Base-by-base conservation (phyloP, 177 flowering plant genomes). In the Vitis hybrid region DNA sequence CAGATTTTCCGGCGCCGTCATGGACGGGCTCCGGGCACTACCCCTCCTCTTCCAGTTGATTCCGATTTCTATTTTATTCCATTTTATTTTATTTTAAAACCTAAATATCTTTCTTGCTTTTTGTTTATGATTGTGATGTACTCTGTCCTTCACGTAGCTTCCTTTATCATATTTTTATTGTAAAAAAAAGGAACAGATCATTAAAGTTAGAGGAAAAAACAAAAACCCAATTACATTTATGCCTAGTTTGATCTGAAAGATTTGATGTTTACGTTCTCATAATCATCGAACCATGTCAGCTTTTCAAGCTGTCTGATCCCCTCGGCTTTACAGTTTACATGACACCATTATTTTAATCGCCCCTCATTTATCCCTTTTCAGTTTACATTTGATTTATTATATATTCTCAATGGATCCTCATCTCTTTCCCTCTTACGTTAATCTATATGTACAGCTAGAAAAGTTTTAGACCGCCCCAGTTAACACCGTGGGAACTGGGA, bases 1-100 rank as follows among this genome's bases (percentile, higher is more conserved):
- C 81, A 0, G 73, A 62, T 57, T 73, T 67, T 32, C 78, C 78
- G 18, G 30, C 70, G 19, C 74, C 77, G 1, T 55, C 83, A 2
- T 81, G 84, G 86, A 71, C 82, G 32, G 71, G 62, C 56, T 73
- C 84, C 11, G 51, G 76, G 17, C 79, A 72, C 19, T 60, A 83
- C 57, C 84, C 80, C 48, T 13, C 83, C 0, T 54, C 82, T 19
- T 72, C 81, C 2, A 34, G 76, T 74, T 69, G 66, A 71, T 56
- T 49, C 59, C 19, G 2, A 21, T 52, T 56, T 49, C 14, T n/a
- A 48, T 23, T 69, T 66, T 3, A 52, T 52, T n/a, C 12, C 6
- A 62, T 45, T 48, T 56, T 10, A 21, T 32, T 54, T 12, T 11
- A 26, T n/a, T 64, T 56, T 57, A 19, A 64, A 14, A 0, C 6